A percentile compares a stretch with the other conserved stretches of the same genome.
Evolutionary conservation across 2,329 filamentous ascomycete genomes (phyloP).

Genomic region (Colletotrichum sublineola): DNA sequence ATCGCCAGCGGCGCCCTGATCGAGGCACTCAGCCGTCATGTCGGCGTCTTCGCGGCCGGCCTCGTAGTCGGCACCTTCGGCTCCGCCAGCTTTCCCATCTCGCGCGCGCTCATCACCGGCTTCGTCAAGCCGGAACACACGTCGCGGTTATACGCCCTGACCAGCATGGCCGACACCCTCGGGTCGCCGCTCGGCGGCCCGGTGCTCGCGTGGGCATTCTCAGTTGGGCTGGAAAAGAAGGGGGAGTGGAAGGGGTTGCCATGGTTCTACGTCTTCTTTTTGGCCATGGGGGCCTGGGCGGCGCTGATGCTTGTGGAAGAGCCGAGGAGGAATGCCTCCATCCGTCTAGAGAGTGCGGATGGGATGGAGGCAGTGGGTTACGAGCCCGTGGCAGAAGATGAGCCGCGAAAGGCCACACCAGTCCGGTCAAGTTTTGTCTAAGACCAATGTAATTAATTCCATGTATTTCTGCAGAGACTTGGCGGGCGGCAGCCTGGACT

Average conservation of each 20-base stretch:
- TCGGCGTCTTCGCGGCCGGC: constrained; percentile 53
- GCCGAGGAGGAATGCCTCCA: constrained; percentile 47
- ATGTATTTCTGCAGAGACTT: not conserved
- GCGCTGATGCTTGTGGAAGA: constrained; percentile 51
- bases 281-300: constrained; percentile 48
- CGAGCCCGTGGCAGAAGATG: constrained; percentile 29
- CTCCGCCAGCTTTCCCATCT: constrained; percentile 54
- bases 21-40: constrained; percentile 51
- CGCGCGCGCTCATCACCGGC: constrained; percentile 56
- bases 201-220: constrained; percentile 55
- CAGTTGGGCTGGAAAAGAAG: constrained; percentile 51
- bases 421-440: not conserved
- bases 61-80: constrained; percentile 55
- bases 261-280: constrained; percentile 55
- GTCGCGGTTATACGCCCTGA: constrained; percentile 57
- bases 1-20: constrained; percentile 51
- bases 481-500: not conserved
- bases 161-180: constrained; percentile 55
- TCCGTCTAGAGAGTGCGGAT: constrained; percentile 13
- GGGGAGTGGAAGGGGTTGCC: constrained; percentile 56
- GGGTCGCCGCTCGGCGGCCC: constrained; percentile 58
- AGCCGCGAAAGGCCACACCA: constrained; percentile 1
- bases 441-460: not conserved
- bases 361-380: constrained; percentile 13
- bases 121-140: constrained; percentile 55